These are phyloP conservation scores for Datura wrightii DNA, from an alignment of 257 asterid species.

Conservation along the genomic window DNA sequence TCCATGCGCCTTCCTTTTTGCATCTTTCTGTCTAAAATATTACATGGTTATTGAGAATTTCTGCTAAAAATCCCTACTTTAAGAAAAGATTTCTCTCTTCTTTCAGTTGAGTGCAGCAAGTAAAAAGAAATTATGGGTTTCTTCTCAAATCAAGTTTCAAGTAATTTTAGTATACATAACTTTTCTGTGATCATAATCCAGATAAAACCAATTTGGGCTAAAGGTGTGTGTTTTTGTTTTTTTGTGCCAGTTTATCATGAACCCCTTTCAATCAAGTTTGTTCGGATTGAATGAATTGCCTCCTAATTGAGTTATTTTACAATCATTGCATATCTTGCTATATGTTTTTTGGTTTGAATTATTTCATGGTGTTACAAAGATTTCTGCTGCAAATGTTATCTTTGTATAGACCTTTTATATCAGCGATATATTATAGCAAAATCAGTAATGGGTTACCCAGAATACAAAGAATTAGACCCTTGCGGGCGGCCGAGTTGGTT, in stretches of 20 bases:
- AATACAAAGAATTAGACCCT: not conserved
- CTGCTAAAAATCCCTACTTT: not conserved
- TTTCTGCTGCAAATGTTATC: not conserved
- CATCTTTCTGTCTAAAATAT: not conserved
- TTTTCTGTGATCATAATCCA: not conserved
- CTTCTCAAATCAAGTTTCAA: constrained; percentile 22
- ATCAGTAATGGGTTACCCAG: not conserved
- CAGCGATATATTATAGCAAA: not conserved
- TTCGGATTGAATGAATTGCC: not conserved
- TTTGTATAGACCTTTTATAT: not conserved
- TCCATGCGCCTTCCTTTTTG: not conserved
- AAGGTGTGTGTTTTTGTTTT: constrained; percentile 10
- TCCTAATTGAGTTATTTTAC: not conserved
- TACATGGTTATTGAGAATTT: not conserved
- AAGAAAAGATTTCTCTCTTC: not conserved
- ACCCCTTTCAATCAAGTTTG: not conserved
- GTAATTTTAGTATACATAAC: not conserved
- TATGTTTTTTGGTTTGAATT: not conserved
- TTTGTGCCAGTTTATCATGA: not conserved
- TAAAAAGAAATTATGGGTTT: not conserved
- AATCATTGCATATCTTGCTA: not conserved
- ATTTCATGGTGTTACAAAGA: not conserved
- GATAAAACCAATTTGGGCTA: not conserved
- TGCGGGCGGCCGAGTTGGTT: too few species aligned
- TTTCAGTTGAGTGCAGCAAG: not conserved